Evolutionary conservation across 2,329 filamentous ascomycete species (phyloP).

Genomic region (Phialemoniopsis sp.): DNA sequence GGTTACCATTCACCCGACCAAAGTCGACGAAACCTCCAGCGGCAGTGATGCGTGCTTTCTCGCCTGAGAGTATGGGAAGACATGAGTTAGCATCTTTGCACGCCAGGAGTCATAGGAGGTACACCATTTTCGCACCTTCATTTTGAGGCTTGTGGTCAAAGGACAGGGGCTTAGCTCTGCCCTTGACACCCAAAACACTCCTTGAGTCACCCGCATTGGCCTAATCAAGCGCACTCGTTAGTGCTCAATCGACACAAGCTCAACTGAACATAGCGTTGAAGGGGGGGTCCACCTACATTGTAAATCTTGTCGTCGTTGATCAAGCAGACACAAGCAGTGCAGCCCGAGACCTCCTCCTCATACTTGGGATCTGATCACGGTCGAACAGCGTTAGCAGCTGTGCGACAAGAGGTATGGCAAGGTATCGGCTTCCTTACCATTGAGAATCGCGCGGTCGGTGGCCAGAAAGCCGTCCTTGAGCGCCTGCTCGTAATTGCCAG

Average conservation of each 20-base stretch:
- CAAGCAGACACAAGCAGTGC: slow-evolving; percentile 88
- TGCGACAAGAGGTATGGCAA: background rate
- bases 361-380: slow-evolving; percentile 79
- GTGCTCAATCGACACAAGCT: no score
- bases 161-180: slow-evolving; percentile 94
- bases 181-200: slow-evolving; percentile 93
- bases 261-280: no score
- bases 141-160: slow-evolving; percentile 99
- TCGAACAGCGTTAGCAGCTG: no score
- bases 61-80: slow-evolving; percentile 49
- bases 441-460: slow-evolving; percentile 91
- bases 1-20: slow-evolving; percentile 95
- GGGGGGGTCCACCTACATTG: slow-evolving; percentile 62
- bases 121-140: slow-evolving; percentile 64
- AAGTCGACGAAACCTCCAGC: slow-evolving; percentile 98
- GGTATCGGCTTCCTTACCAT: slow-evolving; percentile 57
- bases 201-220: slow-evolving; percentile 96
- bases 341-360: slow-evolving; percentile 96
- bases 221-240: slow-evolving; percentile 41
- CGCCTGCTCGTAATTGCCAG: slow-evolving; percentile 88
- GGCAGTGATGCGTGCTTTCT: slow-evolving; percentile 93
- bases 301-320: slow-evolving; percentile 91
- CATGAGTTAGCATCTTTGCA: background rate
- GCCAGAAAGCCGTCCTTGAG: slow-evolving; percentile 96
- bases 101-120: background rate